A percentile compares a stretch with the other conserved stretches of the same genome.
Evolutionary conservation across 768 basidiomycete species (phyloP).

Genomic region (Porpolomopsis calyptriformis): DNA sequence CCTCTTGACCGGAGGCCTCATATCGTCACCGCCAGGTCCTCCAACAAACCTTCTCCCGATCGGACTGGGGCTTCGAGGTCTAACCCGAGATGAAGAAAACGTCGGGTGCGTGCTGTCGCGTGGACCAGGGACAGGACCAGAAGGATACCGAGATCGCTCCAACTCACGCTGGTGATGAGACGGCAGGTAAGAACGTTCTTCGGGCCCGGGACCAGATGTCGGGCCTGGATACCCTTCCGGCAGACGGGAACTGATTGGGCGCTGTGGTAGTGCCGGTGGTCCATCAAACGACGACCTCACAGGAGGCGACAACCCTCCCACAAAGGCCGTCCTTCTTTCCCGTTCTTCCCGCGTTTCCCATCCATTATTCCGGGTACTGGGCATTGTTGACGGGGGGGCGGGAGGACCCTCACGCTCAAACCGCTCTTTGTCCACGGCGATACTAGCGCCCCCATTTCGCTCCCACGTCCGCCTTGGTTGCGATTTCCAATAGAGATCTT

Average conservation of each 20-base stretch:
- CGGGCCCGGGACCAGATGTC: conserved; percentile 4
- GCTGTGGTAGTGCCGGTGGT: neutral
- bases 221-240: conserved; percentile 8
- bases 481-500: conserved; percentile 29
- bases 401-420: conserved; percentile 26
- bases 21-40: conserved; percentile 23
- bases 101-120: conserved; percentile 13
- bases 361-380: conserved; percentile 16
- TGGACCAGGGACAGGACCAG: conserved; percentile 10
- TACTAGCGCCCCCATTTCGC: conserved; percentile 12
- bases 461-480: conserved; percentile 25
- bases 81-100: conserved; percentile 32
- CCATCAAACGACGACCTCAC: conserved; percentile 4
- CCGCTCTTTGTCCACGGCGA: conserved; percentile 23
- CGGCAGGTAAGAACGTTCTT: conserved; percentile 17
- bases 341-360: conserved; percentile 38
- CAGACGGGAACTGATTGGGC: conserved; percentile 7
- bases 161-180: conserved; percentile 15
- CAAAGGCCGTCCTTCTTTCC: conserved; percentile 18
- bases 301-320: neutral
- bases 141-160: conserved; percentile 20
- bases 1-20: conserved; percentile 36
- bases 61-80: conserved; percentile 38
- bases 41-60: conserved; percentile 21
- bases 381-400: conserved; percentile 9